phyloP scores from a whole-genome alignment of 1,284 basidiomycete genomes.

The Trametes versicolor region DNA sequence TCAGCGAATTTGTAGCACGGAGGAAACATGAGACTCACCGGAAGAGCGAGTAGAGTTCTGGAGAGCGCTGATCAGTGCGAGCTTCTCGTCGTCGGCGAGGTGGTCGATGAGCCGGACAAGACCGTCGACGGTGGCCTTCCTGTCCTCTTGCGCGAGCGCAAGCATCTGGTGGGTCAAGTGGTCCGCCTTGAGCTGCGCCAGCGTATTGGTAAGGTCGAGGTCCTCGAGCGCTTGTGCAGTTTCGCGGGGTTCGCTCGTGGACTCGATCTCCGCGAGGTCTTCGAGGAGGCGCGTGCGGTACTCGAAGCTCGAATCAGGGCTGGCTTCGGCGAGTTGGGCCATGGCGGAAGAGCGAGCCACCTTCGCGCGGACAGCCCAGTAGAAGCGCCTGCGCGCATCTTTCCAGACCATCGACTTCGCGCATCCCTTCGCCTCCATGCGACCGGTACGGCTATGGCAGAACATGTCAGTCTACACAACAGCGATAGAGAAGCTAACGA shows the following conservation, averaged over 20 bases:
- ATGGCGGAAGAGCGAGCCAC: slow-evolving; percentile 74
- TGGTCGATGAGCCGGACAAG: slow-evolving; percentile 74
- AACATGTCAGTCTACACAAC: slow-evolving; percentile 27
- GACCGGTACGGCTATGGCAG: slow-evolving; percentile 83
- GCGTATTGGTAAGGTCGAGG: slow-evolving; percentile 68
- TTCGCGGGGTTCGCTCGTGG: slow-evolving; percentile 60
- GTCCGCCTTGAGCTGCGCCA: slow-evolving; percentile 71
- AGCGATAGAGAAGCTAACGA: slow-evolving; percentile 2
- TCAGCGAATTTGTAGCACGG: neutral
- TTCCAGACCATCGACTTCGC: slow-evolving; percentile 88
- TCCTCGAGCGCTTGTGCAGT: slow-evolving; percentile 72
- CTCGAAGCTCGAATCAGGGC: slow-evolving; percentile 68
- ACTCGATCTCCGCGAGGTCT: slow-evolving; percentile 64
- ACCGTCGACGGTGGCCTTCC: slow-evolving; percentile 74
- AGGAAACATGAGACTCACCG: neutral
- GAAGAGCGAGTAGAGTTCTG: slow-evolving; percentile 60
- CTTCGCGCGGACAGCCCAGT: slow-evolving; percentile 91
- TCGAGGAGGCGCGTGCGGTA: slow-evolving; percentile 68
- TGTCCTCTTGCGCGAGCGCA: slow-evolving; percentile 71
- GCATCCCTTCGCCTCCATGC: slow-evolving; percentile 98
- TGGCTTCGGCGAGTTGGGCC: slow-evolving; percentile 65
- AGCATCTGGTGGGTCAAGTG: slow-evolving; percentile 69
- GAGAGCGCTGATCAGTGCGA: slow-evolving; percentile 66
- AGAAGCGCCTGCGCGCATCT: slow-evolving; percentile 92
- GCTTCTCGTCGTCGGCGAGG: slow-evolving; percentile 78